A percentile compares a stretch with the other conserved stretches of the same genome.
Evolutionary conservation across 1,284 basidiomycete species (phyloP).

Genomic region (Leccinum huronense): DNA sequence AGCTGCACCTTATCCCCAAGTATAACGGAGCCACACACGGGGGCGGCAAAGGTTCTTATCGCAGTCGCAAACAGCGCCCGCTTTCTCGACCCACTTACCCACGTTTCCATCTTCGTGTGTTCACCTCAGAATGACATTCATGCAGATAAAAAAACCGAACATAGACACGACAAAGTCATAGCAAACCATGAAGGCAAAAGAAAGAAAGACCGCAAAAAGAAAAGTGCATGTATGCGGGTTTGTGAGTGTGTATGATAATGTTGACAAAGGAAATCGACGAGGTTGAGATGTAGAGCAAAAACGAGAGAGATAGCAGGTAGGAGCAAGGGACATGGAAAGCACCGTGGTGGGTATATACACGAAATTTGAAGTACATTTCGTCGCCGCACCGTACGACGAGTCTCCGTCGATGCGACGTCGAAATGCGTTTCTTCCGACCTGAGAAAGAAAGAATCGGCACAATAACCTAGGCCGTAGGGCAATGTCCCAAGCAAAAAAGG

Average conservation of each 20-base stretch:
- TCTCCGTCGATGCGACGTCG: conserved; percentile 18
- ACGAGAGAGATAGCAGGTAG: conserved; percentile 8
- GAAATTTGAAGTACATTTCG: conserved; percentile 8
- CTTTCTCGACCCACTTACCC: background rate
- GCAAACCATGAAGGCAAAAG: background rate
- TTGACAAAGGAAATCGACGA: conserved; percentile 4
- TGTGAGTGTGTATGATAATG: conserved; percentile 2
- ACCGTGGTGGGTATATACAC: conserved; percentile 25
- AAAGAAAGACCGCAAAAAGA: conserved; percentile 6
- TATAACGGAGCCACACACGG: background rate
- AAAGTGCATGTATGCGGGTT: conserved; percentile 21
- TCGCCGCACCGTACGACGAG: conserved; percentile 11
- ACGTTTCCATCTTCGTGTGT: conserved; percentile 1
- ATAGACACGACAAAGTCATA: conserved; percentile 2
- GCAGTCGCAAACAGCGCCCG: background rate
- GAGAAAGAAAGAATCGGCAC: conserved; percentile 10
- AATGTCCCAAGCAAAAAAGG: background rate
- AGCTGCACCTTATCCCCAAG: background rate
- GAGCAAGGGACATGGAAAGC: conserved; percentile 7
- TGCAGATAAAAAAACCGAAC: conserved; percentile 5
- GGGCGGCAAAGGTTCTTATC: background rate
- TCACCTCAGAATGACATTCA: background rate
- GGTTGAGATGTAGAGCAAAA: conserved; percentile 20
- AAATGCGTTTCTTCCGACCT: conserved; percentile 20
- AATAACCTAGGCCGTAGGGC: conserved; percentile 13